Evolutionary conservation across 2,329 filamentous ascomycete species (phyloP), one percentile per base, ranked within the genome.

Genomic region (Cadophora sp.): DNA sequence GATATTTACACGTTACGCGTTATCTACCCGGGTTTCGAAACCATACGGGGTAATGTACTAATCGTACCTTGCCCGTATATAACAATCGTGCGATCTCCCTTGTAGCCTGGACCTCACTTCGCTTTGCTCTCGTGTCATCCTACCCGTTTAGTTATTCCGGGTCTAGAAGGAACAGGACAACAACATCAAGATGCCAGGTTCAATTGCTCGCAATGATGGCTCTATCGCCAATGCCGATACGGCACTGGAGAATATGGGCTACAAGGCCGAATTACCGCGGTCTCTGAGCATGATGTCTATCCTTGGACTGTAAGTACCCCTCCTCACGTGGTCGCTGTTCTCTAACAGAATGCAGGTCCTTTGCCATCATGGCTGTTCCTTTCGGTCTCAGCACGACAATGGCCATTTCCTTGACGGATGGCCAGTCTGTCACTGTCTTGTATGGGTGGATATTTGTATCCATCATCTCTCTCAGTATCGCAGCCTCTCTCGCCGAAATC

Each of bases 381-480:
- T 76, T 75, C 27, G 90, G 90, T 43, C 82, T 92, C 46, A 87
- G 84, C 34, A 92, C 90, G 19, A 92, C 90, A 1, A 82, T 92
- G 70, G 89, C 87, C 79, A 90, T 91, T 76, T 88, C 87, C 26
- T 82, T 92, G 31, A 85, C 85, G 22, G 89, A 92, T 77, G 91
- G 91, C 26, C 88, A 91, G 77, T 84, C 84, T 53, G 90, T 92
- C 19, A 91, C 89, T 27, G 84, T 92, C 50, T 80, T 92, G 72
- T 92, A 87, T 84, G 91, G 91, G 50, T 92, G 86, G 89, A 84
- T 91, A 2, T 78, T 91, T 40, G 85, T 91, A 31, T 89, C 87
- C 4, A 77, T 91, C 46, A 87, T 91, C 72, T 89, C 87, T 12
- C 81, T 87, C 67, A 83, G 82, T 67, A 90, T 92, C 71, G 89